Evolutionary conservation across 2,329 filamentous ascomycete species (phyloP).

Genomic region (Neofusicoccum umdonicola): DNA sequence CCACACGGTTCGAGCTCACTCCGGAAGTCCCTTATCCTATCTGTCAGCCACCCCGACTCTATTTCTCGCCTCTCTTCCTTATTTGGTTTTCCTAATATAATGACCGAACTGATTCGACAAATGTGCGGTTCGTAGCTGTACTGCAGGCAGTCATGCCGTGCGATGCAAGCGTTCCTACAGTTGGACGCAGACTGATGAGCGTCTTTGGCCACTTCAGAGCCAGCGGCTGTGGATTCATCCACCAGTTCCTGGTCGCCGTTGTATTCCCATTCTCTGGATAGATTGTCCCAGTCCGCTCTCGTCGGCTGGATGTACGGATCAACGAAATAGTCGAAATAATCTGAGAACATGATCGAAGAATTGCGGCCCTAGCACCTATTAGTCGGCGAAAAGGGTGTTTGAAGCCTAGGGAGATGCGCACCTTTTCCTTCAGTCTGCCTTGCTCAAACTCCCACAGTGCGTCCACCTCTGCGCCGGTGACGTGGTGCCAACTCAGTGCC

Average conservation of each 20-base stretch:
- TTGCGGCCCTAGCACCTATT: conserved; percentile 26
- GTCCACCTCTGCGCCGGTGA: conserved; percentile 26
- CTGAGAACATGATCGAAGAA: conserved; percentile 31
- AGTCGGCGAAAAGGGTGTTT: background rate
- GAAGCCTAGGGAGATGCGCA: background rate
- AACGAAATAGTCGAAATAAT: conserved; percentile 34
- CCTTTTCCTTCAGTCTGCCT: conserved; percentile 31
- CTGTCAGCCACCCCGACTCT: conserved; percentile 35
- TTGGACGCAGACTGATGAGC: conserved; percentile 26
- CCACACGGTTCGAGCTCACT: background rate
- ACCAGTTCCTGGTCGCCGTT: background rate
- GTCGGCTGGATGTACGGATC: conserved; percentile 25
- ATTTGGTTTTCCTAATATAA: conserved; percentile 28
- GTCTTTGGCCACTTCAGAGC: conserved; percentile 24
- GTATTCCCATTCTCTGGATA: conserved; percentile 26
- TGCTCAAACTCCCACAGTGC: conserved; percentile 32
- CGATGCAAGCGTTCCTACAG: conserved; percentile 31
- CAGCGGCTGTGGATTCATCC: conserved; percentile 14
- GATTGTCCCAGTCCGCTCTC: conserved; percentile 37
- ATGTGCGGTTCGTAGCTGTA: conserved; percentile 34
- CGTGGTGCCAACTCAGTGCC: conserved; percentile 39
- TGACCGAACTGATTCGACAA: conserved; percentile 32
- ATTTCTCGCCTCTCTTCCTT: conserved; percentile 20
- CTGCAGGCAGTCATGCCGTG: conserved; percentile 35
- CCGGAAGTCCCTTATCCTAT: conserved; percentile 24